phyloP scores from a whole-genome alignment of 192 early-diverging fungal genomes.

The Mortierella antarctica region DNA sequence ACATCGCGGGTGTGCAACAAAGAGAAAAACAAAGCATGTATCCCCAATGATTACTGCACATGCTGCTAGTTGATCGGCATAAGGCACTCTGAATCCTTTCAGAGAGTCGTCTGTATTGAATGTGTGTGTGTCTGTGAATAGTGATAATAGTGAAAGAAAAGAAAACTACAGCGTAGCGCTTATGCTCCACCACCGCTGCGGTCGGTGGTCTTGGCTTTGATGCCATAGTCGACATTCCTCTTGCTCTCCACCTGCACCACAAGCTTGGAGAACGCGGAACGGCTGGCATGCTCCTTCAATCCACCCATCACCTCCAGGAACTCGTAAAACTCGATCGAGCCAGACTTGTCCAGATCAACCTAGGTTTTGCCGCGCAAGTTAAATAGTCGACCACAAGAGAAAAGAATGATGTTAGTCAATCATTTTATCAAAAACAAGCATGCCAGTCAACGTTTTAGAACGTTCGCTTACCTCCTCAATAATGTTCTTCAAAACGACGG shows the following conservation, averaged over 20 bases:
- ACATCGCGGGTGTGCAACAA: too few relatives aligned
- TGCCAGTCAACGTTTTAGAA: not conserved
- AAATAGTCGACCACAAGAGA: not conserved
- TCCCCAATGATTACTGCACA: too few relatives aligned
- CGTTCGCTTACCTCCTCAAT: constrained; percentile 53
- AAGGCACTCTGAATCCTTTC: too few relatives aligned
- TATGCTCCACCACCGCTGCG: constrained; percentile 53
- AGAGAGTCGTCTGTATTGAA: too few relatives aligned
- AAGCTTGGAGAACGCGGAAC: constrained; percentile 58
- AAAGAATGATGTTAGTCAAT: not conserved
- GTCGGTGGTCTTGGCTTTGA: constrained; percentile 52
- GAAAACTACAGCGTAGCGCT: not conserved
- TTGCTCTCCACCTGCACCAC: constrained; percentile 39
- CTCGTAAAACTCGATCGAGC: constrained; percentile 75
- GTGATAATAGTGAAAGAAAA: not conserved
- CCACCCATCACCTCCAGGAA: constrained; percentile 76
- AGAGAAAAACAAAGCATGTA: too few relatives aligned
- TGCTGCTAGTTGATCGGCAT: too few relatives aligned
- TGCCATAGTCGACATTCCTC: constrained; percentile 43
- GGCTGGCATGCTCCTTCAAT: constrained; percentile 65
- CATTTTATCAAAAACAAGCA: not conserved
- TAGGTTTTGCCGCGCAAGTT: not conserved
- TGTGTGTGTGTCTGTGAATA: not conserved
- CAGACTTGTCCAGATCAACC: constrained; percentile 65
- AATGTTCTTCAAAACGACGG: constrained; percentile 61